phyloP scores from a whole-genome alignment of 208 protist genomes.

The Borovskyia barvae region DNA sequence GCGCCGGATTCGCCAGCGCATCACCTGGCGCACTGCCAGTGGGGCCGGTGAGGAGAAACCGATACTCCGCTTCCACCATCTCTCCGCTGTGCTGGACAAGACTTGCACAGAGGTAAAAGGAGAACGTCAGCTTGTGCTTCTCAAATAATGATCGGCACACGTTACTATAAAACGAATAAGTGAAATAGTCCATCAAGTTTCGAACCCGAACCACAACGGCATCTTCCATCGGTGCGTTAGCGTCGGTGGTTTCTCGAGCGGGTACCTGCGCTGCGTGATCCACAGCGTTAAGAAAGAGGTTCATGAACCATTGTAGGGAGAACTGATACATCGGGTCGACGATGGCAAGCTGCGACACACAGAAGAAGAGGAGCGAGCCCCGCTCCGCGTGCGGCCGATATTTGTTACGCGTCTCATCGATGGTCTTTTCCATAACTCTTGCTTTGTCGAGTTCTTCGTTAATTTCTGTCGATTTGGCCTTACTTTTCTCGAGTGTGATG shows the following conservation, averaged over 20 bases:
- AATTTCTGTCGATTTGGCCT: constrained; percentile 94
- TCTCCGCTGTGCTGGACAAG: constrained; percentile 80
- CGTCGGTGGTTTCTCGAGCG: constrained; percentile 29
- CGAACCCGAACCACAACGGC: constrained; percentile 79
- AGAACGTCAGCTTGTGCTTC: constrained; percentile 98
- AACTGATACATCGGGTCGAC: constrained; percentile 98
- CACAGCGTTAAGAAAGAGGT: constrained; percentile 91
- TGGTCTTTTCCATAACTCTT: constrained; percentile 92
- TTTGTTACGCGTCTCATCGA: constrained; percentile 95
- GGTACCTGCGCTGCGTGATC: constrained; percentile 54
- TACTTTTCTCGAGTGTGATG: constrained; percentile 94
- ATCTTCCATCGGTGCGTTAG: constrained; percentile 24
- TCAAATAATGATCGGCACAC: constrained; percentile 98
- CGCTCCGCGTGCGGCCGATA: constrained; percentile 95
- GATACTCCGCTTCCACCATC: constrained; percentile 88
- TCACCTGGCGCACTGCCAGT: constrained; percentile 49
- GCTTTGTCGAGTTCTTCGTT: constrained; percentile 93
- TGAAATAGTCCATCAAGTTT: constrained; percentile 96
- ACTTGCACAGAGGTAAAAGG: constrained; percentile 94
- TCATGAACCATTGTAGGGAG: constrained; percentile 97
- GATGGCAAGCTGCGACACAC: constrained; percentile 92
- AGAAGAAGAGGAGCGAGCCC: constrained; percentile 97
- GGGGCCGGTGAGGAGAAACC: constrained; percentile 90
- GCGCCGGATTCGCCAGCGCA: constrained; percentile 80
- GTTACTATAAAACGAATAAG: constrained; percentile 96